These are phyloP conservation scores for Flaveria brownii DNA, from an alignment of 129 eudicot genomes.

Conservation along the genomic window DNA sequence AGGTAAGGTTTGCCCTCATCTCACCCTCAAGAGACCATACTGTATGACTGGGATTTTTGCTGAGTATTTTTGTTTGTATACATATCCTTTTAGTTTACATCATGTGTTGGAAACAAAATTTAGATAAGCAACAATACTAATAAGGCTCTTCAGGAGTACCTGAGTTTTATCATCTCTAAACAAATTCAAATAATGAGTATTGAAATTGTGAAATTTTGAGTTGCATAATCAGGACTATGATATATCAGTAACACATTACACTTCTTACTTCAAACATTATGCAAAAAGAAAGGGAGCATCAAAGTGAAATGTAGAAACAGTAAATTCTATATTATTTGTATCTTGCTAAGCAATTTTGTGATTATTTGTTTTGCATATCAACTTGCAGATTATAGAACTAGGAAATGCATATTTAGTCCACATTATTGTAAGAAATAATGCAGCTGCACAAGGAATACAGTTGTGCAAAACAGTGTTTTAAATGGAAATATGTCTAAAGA, in stretches of 20 bases:
- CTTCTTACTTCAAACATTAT: neutral
- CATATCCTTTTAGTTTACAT: neutral
- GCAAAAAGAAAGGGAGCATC: neutral
- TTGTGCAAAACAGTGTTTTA: neutral
- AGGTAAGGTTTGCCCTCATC: no score
- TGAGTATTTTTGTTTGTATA: no score
- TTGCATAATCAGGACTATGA: neutral
- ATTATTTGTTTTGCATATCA: neutral
- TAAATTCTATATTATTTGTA: conserved; percentile 10
- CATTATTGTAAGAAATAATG: neutral
- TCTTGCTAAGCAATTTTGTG: neutral
- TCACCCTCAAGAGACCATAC: no score
- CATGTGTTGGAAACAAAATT: conserved; percentile 3
- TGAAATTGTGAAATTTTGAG: neutral
- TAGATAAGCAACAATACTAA: neutral
- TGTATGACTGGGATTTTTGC: no score
- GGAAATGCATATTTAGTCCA: neutral
- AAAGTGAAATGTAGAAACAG: neutral
- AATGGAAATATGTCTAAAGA: neutral
- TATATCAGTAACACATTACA: neutral
- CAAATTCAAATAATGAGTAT: neutral
- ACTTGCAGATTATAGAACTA: neutral
- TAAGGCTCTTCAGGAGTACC: neutral
- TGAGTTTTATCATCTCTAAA: neutral
- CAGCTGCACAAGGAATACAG: conserved; percentile 4